Base-by-base conservation (phyloP, 2,329 filamentous ascomycete genomes). In the Epichloe festucae region DNA sequence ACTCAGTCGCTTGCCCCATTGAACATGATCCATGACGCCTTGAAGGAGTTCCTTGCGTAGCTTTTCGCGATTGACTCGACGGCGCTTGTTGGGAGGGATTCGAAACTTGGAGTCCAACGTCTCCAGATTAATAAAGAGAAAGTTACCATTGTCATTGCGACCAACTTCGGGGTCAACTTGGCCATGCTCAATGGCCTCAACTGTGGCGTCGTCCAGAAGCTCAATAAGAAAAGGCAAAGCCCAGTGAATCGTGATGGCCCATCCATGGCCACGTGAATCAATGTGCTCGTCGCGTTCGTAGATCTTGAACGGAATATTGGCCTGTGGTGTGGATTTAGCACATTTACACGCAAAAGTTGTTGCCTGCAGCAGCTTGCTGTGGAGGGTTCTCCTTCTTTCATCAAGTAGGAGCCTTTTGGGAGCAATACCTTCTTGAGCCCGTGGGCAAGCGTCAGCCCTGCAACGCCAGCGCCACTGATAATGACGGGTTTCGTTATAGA, bases 181-280 rank as follows among this genome's bases (percentile, higher is more conserved):
- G 41, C 58, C 59, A 12, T 53, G 52, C 36, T 65, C 61, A 19
- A 65, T 47, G 10, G 52, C 54, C 3, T 49, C 51, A 5, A 63
- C 40, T 0, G 60, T 62, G 7, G 54, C 52, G 5, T 52, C 51
- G 19, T 61, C 60, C 2, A 65, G 50, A 14, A 65, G 54, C 51
- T 63, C 52, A 15, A 50, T 48, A 10, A 65, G 55, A 38, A 59
- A 64, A 2, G 57, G 61, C 12, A 80, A 65, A 19, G 70, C 74
- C 78, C 78, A 82, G 58, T 82, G 77, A 36, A 82, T 62, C 2
- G 78, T 81, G 48, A 83, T 68, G 42, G 75, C 78, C 79, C 78
- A 82, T 46, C 79, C 78, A 41, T 74, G 72, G 3, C 55, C 53
- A 19, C 65, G 65, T 19, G 57, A 55, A 46, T 60, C 58, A 50